Evolutionary conservation across 2,329 filamentous ascomycete species (phyloP), one percentile per base, ranked within the genome.

Genomic region (Scedosporium boydii): DNA sequence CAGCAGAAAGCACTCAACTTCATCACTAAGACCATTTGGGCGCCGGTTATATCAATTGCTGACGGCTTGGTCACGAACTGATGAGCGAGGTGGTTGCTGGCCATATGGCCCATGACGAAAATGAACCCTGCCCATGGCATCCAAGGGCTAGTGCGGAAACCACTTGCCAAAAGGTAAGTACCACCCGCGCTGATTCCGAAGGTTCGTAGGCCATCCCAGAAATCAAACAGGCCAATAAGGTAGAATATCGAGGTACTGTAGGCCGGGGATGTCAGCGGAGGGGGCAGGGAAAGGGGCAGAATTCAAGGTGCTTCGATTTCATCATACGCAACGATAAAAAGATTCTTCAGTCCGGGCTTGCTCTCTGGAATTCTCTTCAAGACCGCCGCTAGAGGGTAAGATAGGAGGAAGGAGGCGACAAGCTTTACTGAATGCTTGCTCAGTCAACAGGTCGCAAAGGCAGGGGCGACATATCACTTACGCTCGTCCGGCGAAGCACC

Each of bases 11-110:
- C 90, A 23, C 87, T 91, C 42, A 99, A 85, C 75, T 99, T 99
- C 91, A 99, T 99, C 66, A 98, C 88, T 68, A 98, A 77, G 41
- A 99, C 95, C 95, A 99, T 99, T 75, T 99, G 95, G 1, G 93
- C 92, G 48, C 89, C 93, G 0, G 93, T 97, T 68, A 99, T 93
- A 73, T 99, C 95, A 64, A 96, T 81, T 1, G 78, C 75, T 46
- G 83, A 80, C 0, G 90, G 84, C 65, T 85, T 81, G 68, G 89
- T 81, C 46, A 82, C 77, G 46, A 87, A 83, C 74, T 96, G 91
- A 46, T 96, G 89, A 63, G 85, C 79, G 65, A 99, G 88, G 74
- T 99, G 95, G 73, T 86, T 96, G 69, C 93, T 74, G 56, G 93
- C 93, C 88, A 98, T 90, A 76, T 99, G 93, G 62, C 87, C 88